phyloP scores from a whole-genome alignment of 305 asterid genomes.

The Rubia tinctorum region DNA sequence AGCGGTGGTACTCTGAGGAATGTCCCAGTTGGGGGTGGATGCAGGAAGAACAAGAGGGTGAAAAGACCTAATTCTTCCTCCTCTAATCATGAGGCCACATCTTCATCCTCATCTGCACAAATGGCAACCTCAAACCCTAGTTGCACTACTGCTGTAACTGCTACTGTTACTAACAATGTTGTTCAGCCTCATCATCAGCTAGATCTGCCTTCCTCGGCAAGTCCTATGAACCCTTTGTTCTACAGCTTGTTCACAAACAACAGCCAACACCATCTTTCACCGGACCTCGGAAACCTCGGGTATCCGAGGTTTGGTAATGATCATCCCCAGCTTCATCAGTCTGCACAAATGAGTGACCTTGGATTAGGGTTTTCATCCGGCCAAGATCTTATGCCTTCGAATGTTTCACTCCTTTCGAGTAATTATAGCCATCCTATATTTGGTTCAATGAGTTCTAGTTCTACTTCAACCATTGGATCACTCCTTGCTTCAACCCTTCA shows the following conservation, averaged over 20 bases:
- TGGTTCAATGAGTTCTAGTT: conserved; percentile 24
- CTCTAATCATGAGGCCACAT: not conserved
- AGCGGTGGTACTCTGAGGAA: conserved; percentile 51
- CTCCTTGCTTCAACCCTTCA: conserved; percentile 29
- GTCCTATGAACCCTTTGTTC: conserved; percentile 28
- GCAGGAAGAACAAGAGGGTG: conserved; percentile 50
- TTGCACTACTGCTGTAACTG: not conserved
- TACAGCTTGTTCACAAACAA: conserved; percentile 25
- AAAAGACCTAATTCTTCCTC: conserved; percentile 20
- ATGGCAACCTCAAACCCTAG: conserved; percentile 4
- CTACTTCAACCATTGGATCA: conserved; percentile 33
- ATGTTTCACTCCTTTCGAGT: conserved; percentile 26
- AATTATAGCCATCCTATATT: conserved; percentile 22
- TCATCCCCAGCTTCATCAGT: conserved; percentile 21
- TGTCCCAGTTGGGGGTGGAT: conserved; percentile 60
- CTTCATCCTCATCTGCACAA: conserved; percentile 19
- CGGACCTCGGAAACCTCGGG: conserved; percentile 24
- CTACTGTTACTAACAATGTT: conserved; percentile 16
- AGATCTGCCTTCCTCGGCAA: conserved; percentile 20
- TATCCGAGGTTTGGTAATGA: conserved; percentile 23
- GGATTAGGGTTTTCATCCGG: conserved; percentile 37
- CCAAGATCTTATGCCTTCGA: conserved; percentile 20
- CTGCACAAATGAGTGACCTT: conserved; percentile 24
- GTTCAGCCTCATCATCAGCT: conserved; percentile 15
- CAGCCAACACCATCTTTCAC: conserved; percentile 11